Evolutionary conservation across 2,329 filamentous ascomycete species (phyloP), one percentile per base, ranked within the genome.

Genomic region (Aspergillus jensenii): DNA sequence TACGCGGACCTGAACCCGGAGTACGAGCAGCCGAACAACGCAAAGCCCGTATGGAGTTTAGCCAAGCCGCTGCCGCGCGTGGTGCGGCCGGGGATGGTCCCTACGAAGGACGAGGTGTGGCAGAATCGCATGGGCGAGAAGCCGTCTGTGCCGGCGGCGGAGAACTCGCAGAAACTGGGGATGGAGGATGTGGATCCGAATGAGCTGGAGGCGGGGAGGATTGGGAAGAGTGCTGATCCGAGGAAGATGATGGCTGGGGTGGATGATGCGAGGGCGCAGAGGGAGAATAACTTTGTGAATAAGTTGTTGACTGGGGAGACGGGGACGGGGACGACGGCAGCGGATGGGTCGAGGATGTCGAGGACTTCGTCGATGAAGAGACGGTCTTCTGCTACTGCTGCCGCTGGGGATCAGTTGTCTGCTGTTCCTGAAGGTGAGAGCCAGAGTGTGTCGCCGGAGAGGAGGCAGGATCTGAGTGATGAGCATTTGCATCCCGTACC

Each of bases 11-110:
- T 84, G 3, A 84, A 85, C 52, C 82, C 82, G 2, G 77, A 80
- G 31, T 84, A 84, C 58, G 81, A 82, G 33, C 79, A 83, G 55
- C 75, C 81, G 3, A 69, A 73, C 7, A 79, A 81, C 15, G 63
- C 71, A 12, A 78, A 80, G 55, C 82, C 82, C 1, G 78, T 84
- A 47, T 84, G 82, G 77, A 78, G 80, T 67, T 67, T 84, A 52
- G 81, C 80, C 3, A 81, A 82, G 62, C 81, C 82, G 6, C 66
- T 84, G 25, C 82, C 82, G 33, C 81, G 81, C 60, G 81, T 84
- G 0, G 74, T 84, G 52, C 75, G 82, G 39, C 73, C 78, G 19
- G 81, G 81, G 11, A 84, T 84, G 82, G 76, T 82, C 1, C 80
- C 79, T 0, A 77, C 77, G 0, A 69, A 70, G 56, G 71, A 74